These are phyloP conservation scores for Pyrenochaeta sp. DNA, from an alignment of 2,329 filamentous ascomycete genomes.

Conservation along the genomic window DNA sequence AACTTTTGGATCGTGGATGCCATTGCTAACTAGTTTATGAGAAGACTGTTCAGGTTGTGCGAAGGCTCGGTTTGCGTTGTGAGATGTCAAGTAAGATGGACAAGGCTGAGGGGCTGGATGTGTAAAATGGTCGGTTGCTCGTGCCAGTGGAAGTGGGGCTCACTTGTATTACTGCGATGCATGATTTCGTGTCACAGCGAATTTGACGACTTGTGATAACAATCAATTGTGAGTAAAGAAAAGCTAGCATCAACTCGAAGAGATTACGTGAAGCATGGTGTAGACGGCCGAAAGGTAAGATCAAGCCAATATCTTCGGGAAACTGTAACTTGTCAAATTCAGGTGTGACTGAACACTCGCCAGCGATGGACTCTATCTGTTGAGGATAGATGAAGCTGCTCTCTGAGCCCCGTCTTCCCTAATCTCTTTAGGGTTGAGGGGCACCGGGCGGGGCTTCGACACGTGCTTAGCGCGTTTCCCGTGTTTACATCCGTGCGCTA, in stretches of 20 bases:
- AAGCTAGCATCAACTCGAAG: too few relatives aligned
- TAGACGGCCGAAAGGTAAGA: not conserved
- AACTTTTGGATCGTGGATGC: slow-evolving; percentile 33
- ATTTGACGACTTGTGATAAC: not conserved
- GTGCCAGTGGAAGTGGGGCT: not conserved
- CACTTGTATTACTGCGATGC: not conserved
- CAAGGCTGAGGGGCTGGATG: not conserved
- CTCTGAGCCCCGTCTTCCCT: not conserved
- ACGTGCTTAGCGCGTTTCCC: slow-evolving; percentile 30
- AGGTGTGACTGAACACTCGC: not conserved
- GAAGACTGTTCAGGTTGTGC: not conserved
- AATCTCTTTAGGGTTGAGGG: slow-evolving; percentile 1
- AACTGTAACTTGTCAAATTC: not conserved
- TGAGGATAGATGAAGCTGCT: not conserved
- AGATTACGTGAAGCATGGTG: not conserved
- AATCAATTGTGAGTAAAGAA: not conserved
- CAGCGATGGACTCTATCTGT: not conserved
- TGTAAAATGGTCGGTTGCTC: not conserved
- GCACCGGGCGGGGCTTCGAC: slow-evolving; percentile 18
- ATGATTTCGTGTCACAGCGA: not conserved
- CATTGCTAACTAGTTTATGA: slow-evolving; percentile 3
- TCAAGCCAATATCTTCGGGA: not conserved
- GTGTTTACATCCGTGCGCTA: slow-evolving; percentile 30
- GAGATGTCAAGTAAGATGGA: not conserved
- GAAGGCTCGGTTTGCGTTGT: not conserved